Base-by-base conservation (phyloP, 345 rosid genomes). In the Brassica carinata region DNA sequence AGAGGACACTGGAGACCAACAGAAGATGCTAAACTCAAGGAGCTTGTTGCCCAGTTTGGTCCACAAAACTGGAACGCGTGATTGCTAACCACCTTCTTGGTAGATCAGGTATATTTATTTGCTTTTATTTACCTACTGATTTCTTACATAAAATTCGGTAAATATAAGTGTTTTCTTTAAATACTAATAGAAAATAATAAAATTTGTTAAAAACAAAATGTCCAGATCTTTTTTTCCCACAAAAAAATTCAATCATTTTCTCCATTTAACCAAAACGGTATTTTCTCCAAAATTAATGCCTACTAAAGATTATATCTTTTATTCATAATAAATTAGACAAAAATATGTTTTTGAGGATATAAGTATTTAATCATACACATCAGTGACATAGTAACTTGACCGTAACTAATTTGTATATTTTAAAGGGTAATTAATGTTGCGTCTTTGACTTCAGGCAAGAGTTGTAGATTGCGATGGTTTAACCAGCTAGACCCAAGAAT, bases 391-490 rank as follows among this genome's bases (percentile, higher is more conserved):
- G 48, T 40, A 40, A 57, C 5, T 43, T 53, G 72, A 71, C 15
- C 31, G 31, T 29, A 29, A 29, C 31, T 29, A 29, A 10, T 43
- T 23, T 51, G 19, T 14, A 26, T 48, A 31, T 78, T 18, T 43
- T 66, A 15, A 3, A 72, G 55, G 57, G 11, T 65, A 65, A 5
- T 36, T 38, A 40, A 38, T 67, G 71, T n/a, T 61, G 75, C 58
- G 14, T 80, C 59, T 62, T 62, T 63, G 45, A 51, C 17, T 85
- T 36, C 74, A 96, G 99, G 99, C 59, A 96, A 96, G 86, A 96
- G 99, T 78, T 96, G 99, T 80, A 87, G 98, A 84, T 81, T 96
- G 71, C 92, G 99, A 81, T 96, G 99, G 99, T 96, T 93, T 81
- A 96, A 96, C 83, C 99, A 96, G 86, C 71, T 96, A 78, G 99